Evolutionary conservation across 2,329 filamentous ascomycete species (phyloP).

Genomic region (Cladophialophora chaetospira): DNA sequence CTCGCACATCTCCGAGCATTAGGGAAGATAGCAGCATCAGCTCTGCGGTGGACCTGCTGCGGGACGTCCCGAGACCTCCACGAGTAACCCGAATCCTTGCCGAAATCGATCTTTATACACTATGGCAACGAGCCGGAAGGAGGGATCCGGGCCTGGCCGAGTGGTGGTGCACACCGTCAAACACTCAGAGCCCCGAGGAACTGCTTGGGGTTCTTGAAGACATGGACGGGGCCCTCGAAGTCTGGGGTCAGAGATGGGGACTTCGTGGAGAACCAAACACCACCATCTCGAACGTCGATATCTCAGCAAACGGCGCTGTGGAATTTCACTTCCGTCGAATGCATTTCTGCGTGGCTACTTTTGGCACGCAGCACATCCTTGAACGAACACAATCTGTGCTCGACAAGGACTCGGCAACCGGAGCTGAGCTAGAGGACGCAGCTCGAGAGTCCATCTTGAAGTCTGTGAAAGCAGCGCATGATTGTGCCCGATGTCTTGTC

Average conservation of each 20-base stretch:
- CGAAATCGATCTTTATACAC: constrained; percentile 16
- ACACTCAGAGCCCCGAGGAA: background rate
- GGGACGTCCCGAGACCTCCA: constrained; percentile 7
- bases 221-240: constrained; percentile 5
- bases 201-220: constrained; percentile 6
- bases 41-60: constrained; percentile 7
- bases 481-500: constrained; percentile 10
- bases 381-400: constrained; percentile 1
- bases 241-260: constrained; percentile 17
- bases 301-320: constrained; percentile 9
- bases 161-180: constrained; percentile 18
- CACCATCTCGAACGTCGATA: constrained; percentile 16
- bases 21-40: constrained; percentile 14
- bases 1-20: constrained; percentile 10
- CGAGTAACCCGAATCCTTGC: constrained; percentile 15
- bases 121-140: constrained; percentile 16
- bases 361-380: constrained; percentile 8
- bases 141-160: constrained; percentile 12
- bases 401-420: constrained; percentile 1
- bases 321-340: constrained; percentile 14
- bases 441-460: constrained; percentile 15
- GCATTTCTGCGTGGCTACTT: constrained; percentile 12
- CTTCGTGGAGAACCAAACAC: constrained; percentile 12
- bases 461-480: constrained; percentile 14
- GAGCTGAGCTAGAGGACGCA: background rate